A percentile compares a stretch with the other conserved stretches of the same genome.
Evolutionary conservation across 192 early-diverging fungal genomes (phyloP).

Genomic region (Helicostylum pulchrum): DNA sequence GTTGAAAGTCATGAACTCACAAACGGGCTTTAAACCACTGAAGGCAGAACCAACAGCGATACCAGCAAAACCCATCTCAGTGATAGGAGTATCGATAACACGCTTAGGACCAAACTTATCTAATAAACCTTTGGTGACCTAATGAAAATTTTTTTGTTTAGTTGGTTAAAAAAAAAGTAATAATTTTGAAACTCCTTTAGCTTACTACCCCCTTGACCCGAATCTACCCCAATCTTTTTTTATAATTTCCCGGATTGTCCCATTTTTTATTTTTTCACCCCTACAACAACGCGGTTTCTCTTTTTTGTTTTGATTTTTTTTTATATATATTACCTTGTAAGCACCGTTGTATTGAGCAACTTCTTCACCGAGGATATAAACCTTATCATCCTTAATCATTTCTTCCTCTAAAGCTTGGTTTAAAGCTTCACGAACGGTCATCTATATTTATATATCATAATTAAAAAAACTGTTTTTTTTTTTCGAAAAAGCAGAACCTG

Average conservation of each 20-base stretch:
- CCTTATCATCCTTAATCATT: constrained; percentile 85
- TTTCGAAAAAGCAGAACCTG: background rate
- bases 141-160: constrained; percentile 7
- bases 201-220: background rate
- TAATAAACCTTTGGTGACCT: constrained; percentile 94
- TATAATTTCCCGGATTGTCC: constrained; percentile 33
- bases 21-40: constrained; percentile 91
- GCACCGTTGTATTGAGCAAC: constrained; percentile 99
- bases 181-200: background rate
- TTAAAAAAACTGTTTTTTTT: background rate
- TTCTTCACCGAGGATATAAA: constrained; percentile 95
- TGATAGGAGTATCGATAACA: constrained; percentile 98
- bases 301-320: constrained; percentile 6
- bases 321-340: constrained; percentile 79
- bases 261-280: constrained; percentile 2
- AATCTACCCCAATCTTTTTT: constrained; percentile 18
- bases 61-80: constrained; percentile 97
- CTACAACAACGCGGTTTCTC: background rate
- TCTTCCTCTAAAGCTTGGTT: constrained; percentile 98
- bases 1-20: constrained; percentile 99
- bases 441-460: constrained; percentile 42
- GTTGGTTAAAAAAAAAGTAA: background rate
- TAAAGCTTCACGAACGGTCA: constrained; percentile 96
- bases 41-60: constrained; percentile 94
- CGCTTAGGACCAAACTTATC: constrained; percentile 98